Evolutionary conservation across 208 protist genomes (phyloP), one percentile per base, ranked within the genome.

Genomic region (Endotrypanum monterogeii): DNA sequence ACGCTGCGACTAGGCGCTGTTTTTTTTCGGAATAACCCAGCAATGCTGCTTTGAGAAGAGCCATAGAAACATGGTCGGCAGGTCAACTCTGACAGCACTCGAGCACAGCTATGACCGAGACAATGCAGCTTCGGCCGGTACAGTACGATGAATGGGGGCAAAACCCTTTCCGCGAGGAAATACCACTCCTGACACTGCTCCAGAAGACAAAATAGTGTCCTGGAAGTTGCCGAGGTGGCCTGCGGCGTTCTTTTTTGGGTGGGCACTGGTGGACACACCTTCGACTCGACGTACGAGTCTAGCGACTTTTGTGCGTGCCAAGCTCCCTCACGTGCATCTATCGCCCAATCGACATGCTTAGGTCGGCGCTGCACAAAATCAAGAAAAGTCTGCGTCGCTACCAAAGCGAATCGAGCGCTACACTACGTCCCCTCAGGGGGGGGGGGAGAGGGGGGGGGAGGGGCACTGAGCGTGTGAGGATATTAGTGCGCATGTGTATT

Each of bases 321-420:
- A 83, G 91, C 85, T 68, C 80, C 83, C 14, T 80, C 51, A 56
- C 68, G 75, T 16, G 67, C n/a, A n/a, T 71, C 35, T 71, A 57
- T 71, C 25, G 80, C 78, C 44, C 90, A 75, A 25, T 83, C 85
- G 62, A 86, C 89, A 67, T 78, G 80, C 67, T 89, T 91, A 52
- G 80, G 83, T 9, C 86, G 82, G 32, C 79, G 77, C 67, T 93
- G 89, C 41, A 68, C 74, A 71, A 89, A 91, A 69, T 85, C 79
- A 30, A 90, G 70, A 14, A 72, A 62, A 0, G 84, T 73, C 70
- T 84, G 76, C 35, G 80, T 48, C n/a, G 79, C 73, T 37, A 46
- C 71, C 25, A 93, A 74, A n/a, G 32, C 73, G 39, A 70, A 74
- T 28, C 71, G 75, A 23, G 82, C 62, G 73, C 76, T 52, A 16